phyloP scores from a whole-genome alignment of 805 yeast species.

The Saccharomyces mikatae region DNA sequence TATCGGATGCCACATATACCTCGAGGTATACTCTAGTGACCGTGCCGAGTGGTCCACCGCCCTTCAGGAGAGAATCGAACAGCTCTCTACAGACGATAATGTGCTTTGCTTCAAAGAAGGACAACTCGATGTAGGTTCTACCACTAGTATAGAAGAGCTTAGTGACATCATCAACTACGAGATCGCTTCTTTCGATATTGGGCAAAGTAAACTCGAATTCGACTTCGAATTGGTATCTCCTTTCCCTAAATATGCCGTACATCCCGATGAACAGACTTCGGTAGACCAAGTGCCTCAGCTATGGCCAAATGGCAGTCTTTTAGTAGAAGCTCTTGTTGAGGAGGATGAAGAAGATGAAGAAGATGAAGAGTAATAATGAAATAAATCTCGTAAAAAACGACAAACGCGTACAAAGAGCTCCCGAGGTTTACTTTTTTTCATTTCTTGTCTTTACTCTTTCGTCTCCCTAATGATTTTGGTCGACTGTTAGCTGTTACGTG shows the following conservation, averaged over 20 bases:
- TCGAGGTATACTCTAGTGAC: constrained; percentile 47
- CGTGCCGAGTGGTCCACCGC: constrained; percentile 59
- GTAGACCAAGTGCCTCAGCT: constrained; percentile 39
- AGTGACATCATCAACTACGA: background rate
- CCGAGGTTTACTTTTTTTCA: background rate
- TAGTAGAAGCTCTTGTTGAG: constrained; percentile 39
- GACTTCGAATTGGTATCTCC: constrained; percentile 55
- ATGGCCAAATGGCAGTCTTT: constrained; percentile 67
- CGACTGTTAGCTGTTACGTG: background rate
- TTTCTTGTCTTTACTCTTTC: background rate
- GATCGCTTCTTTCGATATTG: background rate
- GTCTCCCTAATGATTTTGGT: background rate
- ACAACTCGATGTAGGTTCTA: background rate
- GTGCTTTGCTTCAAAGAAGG: constrained; percentile 18
- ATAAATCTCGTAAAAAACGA: background rate
- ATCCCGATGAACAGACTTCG: constrained; percentile 19
- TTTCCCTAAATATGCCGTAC: constrained; percentile 50
- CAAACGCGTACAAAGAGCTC: background rate
- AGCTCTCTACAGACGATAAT: constrained; percentile 10
- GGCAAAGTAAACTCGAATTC: constrained; percentile 27
- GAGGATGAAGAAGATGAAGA: constrained; percentile 24
- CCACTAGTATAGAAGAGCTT: background rate
- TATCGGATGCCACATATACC: constrained; percentile 22
- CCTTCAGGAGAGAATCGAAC: constrained; percentile 35
- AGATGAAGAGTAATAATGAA: no score